Evolutionary conservation across 2,329 filamentous ascomycete genomes (phyloP), one percentile per base, ranked within the genome.

Genomic region (Cladophialophora chaetospira): DNA sequence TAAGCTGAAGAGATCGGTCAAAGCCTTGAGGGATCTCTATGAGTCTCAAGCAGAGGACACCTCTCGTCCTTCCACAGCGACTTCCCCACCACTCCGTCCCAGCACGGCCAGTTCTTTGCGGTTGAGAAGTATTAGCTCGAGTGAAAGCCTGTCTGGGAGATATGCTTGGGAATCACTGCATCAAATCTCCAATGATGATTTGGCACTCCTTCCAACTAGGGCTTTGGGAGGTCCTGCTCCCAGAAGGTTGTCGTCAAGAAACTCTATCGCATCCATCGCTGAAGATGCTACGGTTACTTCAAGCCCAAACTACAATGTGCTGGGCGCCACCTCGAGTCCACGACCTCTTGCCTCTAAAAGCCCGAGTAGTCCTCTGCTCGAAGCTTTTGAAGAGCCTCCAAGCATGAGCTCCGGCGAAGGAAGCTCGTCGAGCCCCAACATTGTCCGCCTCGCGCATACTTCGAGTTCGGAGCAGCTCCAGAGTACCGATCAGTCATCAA

Each of bases 341-440:
- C 45, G 55, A 31, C 53, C 53, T 6, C 33, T 43, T 21, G 38
- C 53, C 3, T 58, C 58, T 35, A 48, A 53, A 50, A 53, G 59
- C 17, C 26, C 53, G 33, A 36, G 28, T 11, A 52, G 40, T 47
- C 50, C 57, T 13, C 45, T 35, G 23, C 53, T 57, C 11, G 51
- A 51, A 26, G 46, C 57, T 6, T 60, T 55, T 35, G 50, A 55
- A 15, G 60, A 55, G 46, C 38, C 28, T 9, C 53, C 44, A 17
- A 52, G 53, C 15, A 31, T 47, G 5, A 40, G 33, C 36, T 53
- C 53, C 31, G 53, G 47, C 44, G 40, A 68, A 63, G 17, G 66
- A 63, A 54, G 64, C 17, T 65, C 65, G 13, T 75, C 74, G 26
- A 77, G 73, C 61, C 74, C 74, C 2, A 77, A 75, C 48, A 57